These are phyloP conservation scores for Metschnikowia lochheadii DNA, from an alignment of 805 yeast genomes.

Conservation along the genomic window DNA sequence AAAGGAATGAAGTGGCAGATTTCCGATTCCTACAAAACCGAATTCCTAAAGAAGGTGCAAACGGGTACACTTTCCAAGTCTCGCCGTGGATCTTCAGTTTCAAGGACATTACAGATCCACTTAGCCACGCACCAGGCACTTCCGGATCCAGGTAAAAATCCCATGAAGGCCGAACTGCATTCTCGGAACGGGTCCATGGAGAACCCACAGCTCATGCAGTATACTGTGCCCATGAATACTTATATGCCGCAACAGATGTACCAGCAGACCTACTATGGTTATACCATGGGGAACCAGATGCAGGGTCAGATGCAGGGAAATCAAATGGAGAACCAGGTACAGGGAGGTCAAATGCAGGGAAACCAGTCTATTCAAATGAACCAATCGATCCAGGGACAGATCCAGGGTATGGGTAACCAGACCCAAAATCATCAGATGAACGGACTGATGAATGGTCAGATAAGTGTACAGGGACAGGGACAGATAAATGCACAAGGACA, in stretches of 20 bases:
- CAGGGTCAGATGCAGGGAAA: background rate
- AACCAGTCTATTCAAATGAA: background rate
- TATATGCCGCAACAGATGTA: constrained; percentile 2
- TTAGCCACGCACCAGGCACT: constrained; percentile 54
- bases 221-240: background rate
- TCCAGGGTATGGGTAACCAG: background rate
- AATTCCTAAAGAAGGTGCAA: constrained; percentile 74
- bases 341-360: background rate
- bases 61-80: constrained; percentile 71
- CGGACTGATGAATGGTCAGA: background rate
- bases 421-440: background rate
- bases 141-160: constrained; percentile 37
- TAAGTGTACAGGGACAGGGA: constrained; percentile 6
- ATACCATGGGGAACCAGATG: background rate
- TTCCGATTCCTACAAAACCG: constrained; percentile 76
- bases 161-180: background rate
- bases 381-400: background rate
- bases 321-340: background rate
- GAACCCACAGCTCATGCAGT: background rate
- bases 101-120: constrained; percentile 75
- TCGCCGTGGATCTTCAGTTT: constrained; percentile 76
- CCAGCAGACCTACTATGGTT: constrained; percentile 1
- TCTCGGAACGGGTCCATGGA: constrained; percentile 1
- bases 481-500: constrained; percentile 7
- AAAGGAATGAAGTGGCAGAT: constrained; percentile 99